Evolutionary conservation across 2,329 filamentous ascomycete genomes (phyloP), one percentile per base, ranked within the genome.

Genomic region (Curvularia sp.): DNA sequence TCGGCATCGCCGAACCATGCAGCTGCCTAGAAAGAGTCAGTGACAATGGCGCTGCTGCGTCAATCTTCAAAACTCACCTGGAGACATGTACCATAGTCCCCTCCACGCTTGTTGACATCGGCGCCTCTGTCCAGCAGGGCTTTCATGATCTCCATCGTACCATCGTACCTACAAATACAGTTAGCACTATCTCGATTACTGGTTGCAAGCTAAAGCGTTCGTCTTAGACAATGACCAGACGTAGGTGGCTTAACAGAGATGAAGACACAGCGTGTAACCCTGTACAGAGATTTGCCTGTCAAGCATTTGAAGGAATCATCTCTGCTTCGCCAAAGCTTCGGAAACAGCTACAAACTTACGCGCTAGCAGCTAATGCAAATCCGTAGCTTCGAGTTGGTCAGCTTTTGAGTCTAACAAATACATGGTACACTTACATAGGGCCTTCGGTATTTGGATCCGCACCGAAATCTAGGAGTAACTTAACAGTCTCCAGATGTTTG

Each of bases 381-480:
- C 43, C 43, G 43, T 47, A 47, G 12, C 43, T 47, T n/a, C 2
- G 12, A 21, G 23, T n/a, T 19, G n/a, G 18, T 47, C 5, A 47
- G 43, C 28, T 1, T 47, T 21, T 32, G 5, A 34, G 28, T 32
- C 13, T 1, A 34, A 3, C 5, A 15, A 8, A 3, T 15, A 3
- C 18, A 13, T 32, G 27, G 2, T 21, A 19, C 12, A 32, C 43
- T 47, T 68, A 70, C 61, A 59, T 57, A 36, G 51, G 50, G 2
- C 67, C 67, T 55, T 70, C 65, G 1, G 63, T 63, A 48, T 71
- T 59, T 4, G 65, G 66, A 39, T 58, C 36, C 1, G 69, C 67
- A 27, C 63, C 61, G 21, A 65, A 60, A 3, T 61, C 57, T 2
- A 70, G 56, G 15, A 71, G 65, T 5, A 71, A 21, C 19, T 68